Conservation (phyloP, 192 early-diverging fungal genomes). For the Rhizoclosmatium sp. region DNA sequence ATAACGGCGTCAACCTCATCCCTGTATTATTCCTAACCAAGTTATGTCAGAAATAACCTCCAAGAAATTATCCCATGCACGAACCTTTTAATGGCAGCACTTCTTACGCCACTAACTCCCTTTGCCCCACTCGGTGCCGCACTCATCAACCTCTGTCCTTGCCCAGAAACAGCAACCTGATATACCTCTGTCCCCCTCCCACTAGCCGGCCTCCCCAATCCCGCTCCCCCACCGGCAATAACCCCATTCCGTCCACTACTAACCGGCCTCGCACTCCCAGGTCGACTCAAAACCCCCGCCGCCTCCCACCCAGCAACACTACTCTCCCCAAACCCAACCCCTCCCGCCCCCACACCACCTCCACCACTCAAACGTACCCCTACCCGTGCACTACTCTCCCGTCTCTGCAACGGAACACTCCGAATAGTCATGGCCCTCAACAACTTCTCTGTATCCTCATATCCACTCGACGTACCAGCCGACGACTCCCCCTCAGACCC, state of each 20-base stretch:
- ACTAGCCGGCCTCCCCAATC: not conserved
- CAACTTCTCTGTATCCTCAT: not conserved
- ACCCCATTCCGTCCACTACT: not conserved
- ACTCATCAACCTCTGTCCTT: not conserved
- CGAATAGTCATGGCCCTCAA: constrained; percentile 56
- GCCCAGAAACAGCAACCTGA: not conserved
- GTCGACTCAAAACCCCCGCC: not conserved
- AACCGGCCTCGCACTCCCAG: not conserved
- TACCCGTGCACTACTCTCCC: constrained; percentile 45
- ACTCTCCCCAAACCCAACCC: not conserved
- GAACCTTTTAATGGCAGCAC: not conserved
- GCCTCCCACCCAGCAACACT: not conserved
- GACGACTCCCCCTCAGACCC: constrained; percentile 14
- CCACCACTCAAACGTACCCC: too few relatives aligned
- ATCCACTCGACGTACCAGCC: not conserved
- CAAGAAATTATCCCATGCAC: not conserved
- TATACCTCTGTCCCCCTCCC: not conserved
- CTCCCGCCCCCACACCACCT: not conserved
- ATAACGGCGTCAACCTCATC: constrained; percentile 46
- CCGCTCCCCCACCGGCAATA: not conserved
- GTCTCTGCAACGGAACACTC: constrained; percentile 48
- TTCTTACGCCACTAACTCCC: not conserved
- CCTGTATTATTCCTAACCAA: constrained; percentile 12
- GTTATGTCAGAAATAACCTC: too few relatives aligned
- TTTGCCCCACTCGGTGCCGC: not conserved